These are phyloP conservation scores for Orobanche coerulescens DNA, from an alignment of 257 asterid species.

Conservation along the genomic window DNA sequence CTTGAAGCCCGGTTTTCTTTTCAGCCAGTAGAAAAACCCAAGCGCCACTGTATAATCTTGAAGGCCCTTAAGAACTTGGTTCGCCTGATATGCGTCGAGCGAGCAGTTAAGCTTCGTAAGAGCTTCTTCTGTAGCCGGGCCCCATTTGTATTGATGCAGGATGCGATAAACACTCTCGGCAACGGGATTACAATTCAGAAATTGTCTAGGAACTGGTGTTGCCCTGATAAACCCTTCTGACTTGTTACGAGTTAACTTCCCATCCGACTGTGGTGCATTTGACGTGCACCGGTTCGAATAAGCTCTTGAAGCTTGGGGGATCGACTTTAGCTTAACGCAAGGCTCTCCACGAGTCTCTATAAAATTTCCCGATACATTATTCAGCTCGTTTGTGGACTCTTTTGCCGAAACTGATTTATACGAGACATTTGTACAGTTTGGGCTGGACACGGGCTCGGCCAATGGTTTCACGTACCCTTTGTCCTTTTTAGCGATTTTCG, in stretches of 20 bases:
- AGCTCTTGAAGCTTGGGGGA: constrained; percentile 46
- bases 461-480: constrained; percentile 35
- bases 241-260: constrained; percentile 29
- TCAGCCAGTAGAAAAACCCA: constrained; percentile 82
- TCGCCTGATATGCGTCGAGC: constrained; percentile 76
- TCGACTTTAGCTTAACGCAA: constrained; percentile 33
- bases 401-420: constrained; percentile 34
- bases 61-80: constrained; percentile 84
- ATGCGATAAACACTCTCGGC: constrained; percentile 53
- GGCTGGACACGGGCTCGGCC: constrained; percentile 19
- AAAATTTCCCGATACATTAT: constrained; percentile 22
- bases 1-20: constrained; percentile 67
- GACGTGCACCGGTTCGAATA: constrained; percentile 33
- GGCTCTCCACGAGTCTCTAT: constrained; percentile 31
- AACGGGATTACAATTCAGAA: constrained; percentile 29
- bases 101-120: constrained; percentile 52
- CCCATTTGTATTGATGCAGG: constrained; percentile 63
- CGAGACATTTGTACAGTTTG: constrained; percentile 34
- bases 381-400: constrained; percentile 26
- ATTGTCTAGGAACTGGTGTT: constrained; percentile 28
- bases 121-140: constrained; percentile 62
- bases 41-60: constrained; percentile 67
- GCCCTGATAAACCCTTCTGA: constrained; percentile 39
- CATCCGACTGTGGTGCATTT: constrained; percentile 35
- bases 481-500: constrained; percentile 36